Percentiles rank a stretch among this genome's conserved stretches.
These are phyloP conservation scores for Calonectria naviculata DNA, from an alignment of 2,329 filamentous ascomycete genomes.

Conservation along the genomic window DNA sequence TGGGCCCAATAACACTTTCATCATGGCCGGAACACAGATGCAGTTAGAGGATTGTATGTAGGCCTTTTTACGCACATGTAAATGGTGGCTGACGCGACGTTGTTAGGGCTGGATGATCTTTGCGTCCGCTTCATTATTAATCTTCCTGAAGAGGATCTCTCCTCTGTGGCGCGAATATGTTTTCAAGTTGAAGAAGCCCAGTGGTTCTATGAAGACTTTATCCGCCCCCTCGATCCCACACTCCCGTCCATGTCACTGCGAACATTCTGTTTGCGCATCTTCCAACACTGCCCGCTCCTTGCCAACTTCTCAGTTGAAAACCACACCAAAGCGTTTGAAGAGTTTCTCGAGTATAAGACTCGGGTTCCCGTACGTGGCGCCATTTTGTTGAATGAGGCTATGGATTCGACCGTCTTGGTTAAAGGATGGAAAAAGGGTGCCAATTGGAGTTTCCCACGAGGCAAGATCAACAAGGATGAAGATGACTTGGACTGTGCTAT, in stretches of 20 bases:
- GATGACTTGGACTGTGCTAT: constrained; percentile 93
- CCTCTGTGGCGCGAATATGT: constrained; percentile 92
- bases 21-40: constrained; percentile 83
- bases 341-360: constrained; percentile 95
- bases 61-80: constrained; percentile 17
- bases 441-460: constrained; percentile 95
- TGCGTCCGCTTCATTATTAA: constrained; percentile 99
- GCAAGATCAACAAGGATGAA: constrained; percentile 99
- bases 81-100: constrained; percentile 35
- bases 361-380: constrained; percentile 93
- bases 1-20: constrained; percentile 54
- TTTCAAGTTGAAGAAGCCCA: constrained; percentile 99
- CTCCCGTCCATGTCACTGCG: constrained; percentile 88
- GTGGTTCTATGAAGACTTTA: constrained; percentile 99
- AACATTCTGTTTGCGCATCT: constrained; percentile 89
- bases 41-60: constrained; percentile 86
- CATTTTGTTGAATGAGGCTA: constrained; percentile 91
- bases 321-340: constrained; percentile 85
- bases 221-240: constrained; percentile 86
- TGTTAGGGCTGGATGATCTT: constrained; percentile 91
- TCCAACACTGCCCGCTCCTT: constrained; percentile 92
- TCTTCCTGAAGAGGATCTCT: constrained; percentile 89
- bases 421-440: constrained; percentile 98
- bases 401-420: constrained; percentile 94
- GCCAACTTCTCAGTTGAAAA: constrained; percentile 82